Evolutionary conservation across 78 protist genomes (phyloP).

Genomic region (Bodo saltans): DNA sequence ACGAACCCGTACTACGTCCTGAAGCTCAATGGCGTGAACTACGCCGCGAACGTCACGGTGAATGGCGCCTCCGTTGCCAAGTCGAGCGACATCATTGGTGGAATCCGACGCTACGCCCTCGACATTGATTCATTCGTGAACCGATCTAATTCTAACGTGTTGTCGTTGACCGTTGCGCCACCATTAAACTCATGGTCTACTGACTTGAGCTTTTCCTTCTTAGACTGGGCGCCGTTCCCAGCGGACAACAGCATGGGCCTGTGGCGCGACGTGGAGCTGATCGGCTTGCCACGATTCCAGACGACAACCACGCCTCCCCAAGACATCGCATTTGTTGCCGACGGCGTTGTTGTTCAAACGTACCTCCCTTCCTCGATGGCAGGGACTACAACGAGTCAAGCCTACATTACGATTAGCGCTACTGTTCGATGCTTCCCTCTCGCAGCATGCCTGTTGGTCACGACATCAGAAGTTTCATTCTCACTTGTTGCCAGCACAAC

Average conservation of each 20-base stretch:
- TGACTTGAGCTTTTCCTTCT: neutral
- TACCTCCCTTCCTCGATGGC: no score
- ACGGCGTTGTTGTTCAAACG: no score
- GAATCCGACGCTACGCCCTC: neutral
- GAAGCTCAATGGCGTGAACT: neutral
- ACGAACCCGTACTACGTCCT: neutral
- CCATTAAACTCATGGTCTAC: neutral
- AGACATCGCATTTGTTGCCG: no score
- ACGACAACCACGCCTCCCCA: no score
- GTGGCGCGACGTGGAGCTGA: no score
- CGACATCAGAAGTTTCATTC: neutral
- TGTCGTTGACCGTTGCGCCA: neutral
- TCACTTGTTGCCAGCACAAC: no score
- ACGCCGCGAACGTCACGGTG: neutral
- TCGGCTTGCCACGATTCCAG: no score
- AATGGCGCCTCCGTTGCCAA: neutral
- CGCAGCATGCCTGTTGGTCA: no score
- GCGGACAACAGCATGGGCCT: neutral
- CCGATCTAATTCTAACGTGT: neutral
- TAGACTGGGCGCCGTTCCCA: neutral
- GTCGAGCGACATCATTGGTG: neutral
- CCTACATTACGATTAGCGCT: no score
- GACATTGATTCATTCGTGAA: neutral
- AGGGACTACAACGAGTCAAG: no score
- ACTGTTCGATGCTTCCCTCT: no score